Evolutionary conservation across 2,329 filamentous ascomycete species (phyloP).

Genomic region (Cladorrhinum sp.): DNA sequence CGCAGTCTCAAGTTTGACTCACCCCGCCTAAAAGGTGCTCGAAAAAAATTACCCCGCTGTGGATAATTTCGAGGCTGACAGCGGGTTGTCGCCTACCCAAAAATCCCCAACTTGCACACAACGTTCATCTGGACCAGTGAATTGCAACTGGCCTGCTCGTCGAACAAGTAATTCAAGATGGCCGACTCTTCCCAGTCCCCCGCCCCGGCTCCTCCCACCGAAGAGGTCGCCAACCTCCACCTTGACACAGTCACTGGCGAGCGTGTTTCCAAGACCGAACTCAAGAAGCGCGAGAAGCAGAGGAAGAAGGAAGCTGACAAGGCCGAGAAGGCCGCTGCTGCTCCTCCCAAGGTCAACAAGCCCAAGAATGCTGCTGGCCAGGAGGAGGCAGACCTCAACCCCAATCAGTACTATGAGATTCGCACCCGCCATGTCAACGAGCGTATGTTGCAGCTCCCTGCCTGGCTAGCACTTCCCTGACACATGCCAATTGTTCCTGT

Average conservation of each 20-base stretch:
- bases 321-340: slow-evolving; percentile 72
- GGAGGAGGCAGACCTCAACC: slow-evolving; percentile 54
- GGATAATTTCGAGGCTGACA: slow-evolving; percentile 12
- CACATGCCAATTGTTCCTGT: too few species aligned
- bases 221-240: slow-evolving; percentile 67
- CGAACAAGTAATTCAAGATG: slow-evolving; percentile 21
- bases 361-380: slow-evolving; percentile 60
- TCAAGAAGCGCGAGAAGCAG: slow-evolving; percentile 95
- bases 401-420: slow-evolving; percentile 87
- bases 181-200: slow-evolving; percentile 25
- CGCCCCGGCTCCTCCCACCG: slow-evolving; percentile 40
- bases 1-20: slow-evolving; percentile 14
- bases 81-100: slow-evolving; percentile 6
- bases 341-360: slow-evolving; percentile 44
- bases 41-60: slow-evolving; percentile 28
- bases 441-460: slow-evolving; percentile 29
- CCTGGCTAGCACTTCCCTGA: not conserved
- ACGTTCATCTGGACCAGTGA: slow-evolving; percentile 4
- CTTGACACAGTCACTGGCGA: slow-evolving; percentile 94
- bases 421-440: slow-evolving; percentile 76
- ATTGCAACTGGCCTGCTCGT: slow-evolving; percentile 5
- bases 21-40: slow-evolving; percentile 16
- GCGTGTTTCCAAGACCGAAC: slow-evolving; percentile 71
- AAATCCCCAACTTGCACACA: slow-evolving; percentile 17
- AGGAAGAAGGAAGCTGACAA: slow-evolving; percentile 85